Conservation (phyloP, 2,329 filamentous ascomycete genomes). For the Knufia fluminis region DNA sequence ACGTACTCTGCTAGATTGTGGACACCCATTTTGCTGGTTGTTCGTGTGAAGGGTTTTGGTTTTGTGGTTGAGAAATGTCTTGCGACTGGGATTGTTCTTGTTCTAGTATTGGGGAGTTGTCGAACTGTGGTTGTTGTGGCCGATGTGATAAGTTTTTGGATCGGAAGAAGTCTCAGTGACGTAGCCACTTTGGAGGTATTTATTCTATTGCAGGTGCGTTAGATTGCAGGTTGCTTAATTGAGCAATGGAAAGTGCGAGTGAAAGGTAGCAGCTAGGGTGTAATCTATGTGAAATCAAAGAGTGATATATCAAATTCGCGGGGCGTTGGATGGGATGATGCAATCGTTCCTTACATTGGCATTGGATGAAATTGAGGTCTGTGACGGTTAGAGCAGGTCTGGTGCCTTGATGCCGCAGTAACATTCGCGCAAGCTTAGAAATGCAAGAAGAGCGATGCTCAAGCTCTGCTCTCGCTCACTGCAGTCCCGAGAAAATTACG, state of each 20-base stretch:
- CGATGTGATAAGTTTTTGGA: constrained; percentile 15
- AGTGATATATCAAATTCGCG: constrained; percentile 6
- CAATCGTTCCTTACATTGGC: not conserved
- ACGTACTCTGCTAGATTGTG: constrained; percentile 31
- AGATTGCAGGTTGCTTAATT: not conserved
- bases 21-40: constrained; percentile 38
- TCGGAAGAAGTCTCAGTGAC: constrained; percentile 13
- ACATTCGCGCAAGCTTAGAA: constrained; percentile 8
- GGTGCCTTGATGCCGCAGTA: not conserved
- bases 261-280: constrained; percentile 1
- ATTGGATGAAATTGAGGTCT: constrained; percentile 6
- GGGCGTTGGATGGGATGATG: constrained; percentile 4
- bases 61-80: constrained; percentile 26
- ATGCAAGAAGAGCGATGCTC: constrained; percentile 1
- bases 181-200: constrained; percentile 26
- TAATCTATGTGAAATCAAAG: constrained; percentile 5
- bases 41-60: constrained; percentile 35
- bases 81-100: constrained; percentile 3
- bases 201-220: constrained; percentile 5
- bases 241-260: constrained; percentile 10
- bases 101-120: not conserved
- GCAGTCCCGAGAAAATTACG: constrained; percentile 5
- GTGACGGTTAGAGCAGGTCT: not conserved
- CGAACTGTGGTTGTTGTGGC: constrained; percentile 5
- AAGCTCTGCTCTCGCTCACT: not conserved